Percentiles rank a stretch among this genome's conserved stretches.
Evolutionary conservation across 495 filamentous ascomycete genomes (phyloP).

Genomic region (Aspergillus avenaceus): DNA sequence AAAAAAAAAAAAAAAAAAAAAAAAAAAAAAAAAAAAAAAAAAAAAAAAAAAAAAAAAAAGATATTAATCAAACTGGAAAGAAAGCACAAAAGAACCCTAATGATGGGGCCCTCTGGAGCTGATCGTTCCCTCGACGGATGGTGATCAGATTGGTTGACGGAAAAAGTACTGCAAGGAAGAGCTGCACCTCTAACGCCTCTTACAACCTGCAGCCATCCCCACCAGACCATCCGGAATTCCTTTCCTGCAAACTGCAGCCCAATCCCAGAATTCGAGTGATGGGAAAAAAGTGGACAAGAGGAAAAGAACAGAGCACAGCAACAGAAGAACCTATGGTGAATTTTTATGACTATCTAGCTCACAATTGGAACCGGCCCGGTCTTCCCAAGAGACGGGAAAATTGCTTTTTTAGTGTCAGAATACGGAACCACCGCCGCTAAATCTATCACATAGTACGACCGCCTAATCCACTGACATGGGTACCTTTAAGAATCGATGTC

Average conservation of each 20-base stretch:
- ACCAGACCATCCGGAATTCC: neutral
- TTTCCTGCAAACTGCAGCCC: neutral
- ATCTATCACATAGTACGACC: constrained; percentile 1
- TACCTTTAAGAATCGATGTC: neutral
- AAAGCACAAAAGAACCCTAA: constrained; percentile 3
- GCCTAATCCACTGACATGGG: neutral
- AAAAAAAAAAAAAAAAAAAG: constrained; percentile 6
- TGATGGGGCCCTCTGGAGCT: constrained; percentile 6
- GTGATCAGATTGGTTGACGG: neutral
- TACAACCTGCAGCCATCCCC: neutral
- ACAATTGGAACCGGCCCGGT: neutral
- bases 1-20: neutral
- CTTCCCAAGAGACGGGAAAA: neutral
- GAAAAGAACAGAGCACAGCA: too few species aligned
- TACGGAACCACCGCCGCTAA: neutral
- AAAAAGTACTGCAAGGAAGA: constrained; percentile 1
- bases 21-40: constrained; percentile 4
- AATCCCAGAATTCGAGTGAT: neutral
- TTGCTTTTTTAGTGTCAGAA: neutral
- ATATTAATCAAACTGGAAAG: constrained; percentile 7
- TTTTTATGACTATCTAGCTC: neutral
- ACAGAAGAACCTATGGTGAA: neutral
- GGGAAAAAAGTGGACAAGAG: too few species aligned
- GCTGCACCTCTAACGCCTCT: neutral
- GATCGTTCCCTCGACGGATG: neutral